Conservation (phyloP, 192 early-diverging fungal species). For the Linnemannia zychae region DNA sequence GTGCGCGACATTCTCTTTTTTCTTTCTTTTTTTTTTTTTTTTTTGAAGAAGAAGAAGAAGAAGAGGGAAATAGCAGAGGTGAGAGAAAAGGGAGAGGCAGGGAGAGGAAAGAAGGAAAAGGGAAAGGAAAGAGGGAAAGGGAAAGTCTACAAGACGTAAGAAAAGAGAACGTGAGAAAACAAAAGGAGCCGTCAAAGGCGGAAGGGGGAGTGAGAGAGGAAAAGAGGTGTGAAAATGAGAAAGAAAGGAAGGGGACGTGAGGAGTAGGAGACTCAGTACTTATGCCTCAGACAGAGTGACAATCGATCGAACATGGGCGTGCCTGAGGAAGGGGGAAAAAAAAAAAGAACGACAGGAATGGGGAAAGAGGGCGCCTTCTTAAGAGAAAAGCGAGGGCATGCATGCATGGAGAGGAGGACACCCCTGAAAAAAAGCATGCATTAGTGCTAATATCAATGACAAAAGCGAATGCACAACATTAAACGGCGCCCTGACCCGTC, state of each 20-base stretch:
- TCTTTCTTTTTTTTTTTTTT: background rate
- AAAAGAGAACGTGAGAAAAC: background rate
- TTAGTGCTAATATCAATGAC: background rate
- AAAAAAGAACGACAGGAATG: background rate
- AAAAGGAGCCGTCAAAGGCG: too few species aligned
- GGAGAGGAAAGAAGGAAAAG: background rate
- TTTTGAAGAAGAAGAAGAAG: too few species aligned
- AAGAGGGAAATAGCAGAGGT: too few species aligned
- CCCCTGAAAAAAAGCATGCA: background rate
- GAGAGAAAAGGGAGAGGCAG: background rate
- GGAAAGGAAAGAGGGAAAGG: background rate
- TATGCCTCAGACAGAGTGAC: background rate
- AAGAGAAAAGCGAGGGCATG: background rate
- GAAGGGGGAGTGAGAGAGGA: too few species aligned
- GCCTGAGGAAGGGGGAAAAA: background rate
- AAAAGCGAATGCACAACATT: background rate
- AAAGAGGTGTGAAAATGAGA: too few species aligned
- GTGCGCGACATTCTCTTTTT: background rate
- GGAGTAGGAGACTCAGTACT: background rate
- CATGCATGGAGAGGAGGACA: background rate
- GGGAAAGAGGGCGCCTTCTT: background rate
- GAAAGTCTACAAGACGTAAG: too few species aligned
- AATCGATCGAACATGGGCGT: background rate
- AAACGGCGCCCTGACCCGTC: background rate
- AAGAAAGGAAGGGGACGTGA: background rate